Evolutionary conservation across 306 rosid genomes (phyloP).

Genomic region (Inga laurina): DNA sequence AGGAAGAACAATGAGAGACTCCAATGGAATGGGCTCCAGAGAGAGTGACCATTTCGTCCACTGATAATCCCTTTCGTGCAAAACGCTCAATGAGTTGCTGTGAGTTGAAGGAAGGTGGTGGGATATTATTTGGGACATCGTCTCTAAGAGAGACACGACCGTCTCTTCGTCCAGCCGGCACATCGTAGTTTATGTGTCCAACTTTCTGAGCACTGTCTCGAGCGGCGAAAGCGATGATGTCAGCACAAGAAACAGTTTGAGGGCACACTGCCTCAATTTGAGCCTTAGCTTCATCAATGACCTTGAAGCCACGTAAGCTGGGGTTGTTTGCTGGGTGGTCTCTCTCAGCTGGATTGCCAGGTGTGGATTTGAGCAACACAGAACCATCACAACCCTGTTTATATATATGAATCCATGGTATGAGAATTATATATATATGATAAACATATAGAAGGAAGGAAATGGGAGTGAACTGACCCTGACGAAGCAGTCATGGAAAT

Average conservation of each 20-base stretch:
- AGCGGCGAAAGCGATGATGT: background rate
- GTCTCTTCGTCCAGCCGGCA: background rate
- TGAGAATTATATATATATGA: background rate
- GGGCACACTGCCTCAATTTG: background rate
- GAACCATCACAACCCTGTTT: slow-evolving; percentile 22
- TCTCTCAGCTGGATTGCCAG: background rate
- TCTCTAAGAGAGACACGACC: background rate
- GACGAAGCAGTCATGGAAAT: slow-evolving; percentile 53
- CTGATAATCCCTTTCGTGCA: background rate
- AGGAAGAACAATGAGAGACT: background rate
- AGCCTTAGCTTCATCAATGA: background rate
- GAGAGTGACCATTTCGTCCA: background rate
- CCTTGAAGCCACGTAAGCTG: background rate
- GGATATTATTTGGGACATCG: background rate
- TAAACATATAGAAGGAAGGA: too few relatives aligned
- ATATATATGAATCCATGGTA: too few relatives aligned
- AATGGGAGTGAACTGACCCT: slow-evolving; percentile 27
- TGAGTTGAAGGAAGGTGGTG: background rate
- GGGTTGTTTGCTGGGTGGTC: slow-evolving; percentile 17
- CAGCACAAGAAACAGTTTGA: background rate
- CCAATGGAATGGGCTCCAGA: background rate
- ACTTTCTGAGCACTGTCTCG: background rate
- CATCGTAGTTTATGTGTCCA: background rate
- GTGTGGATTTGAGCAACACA: background rate
- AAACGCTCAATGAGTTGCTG: background rate